Percentiles rank a stretch among this genome's conserved stretches.
Evolutionary conservation across 192 early-diverging fungal genomes (phyloP).

Genomic region (Obelidium mucronatum): DNA sequence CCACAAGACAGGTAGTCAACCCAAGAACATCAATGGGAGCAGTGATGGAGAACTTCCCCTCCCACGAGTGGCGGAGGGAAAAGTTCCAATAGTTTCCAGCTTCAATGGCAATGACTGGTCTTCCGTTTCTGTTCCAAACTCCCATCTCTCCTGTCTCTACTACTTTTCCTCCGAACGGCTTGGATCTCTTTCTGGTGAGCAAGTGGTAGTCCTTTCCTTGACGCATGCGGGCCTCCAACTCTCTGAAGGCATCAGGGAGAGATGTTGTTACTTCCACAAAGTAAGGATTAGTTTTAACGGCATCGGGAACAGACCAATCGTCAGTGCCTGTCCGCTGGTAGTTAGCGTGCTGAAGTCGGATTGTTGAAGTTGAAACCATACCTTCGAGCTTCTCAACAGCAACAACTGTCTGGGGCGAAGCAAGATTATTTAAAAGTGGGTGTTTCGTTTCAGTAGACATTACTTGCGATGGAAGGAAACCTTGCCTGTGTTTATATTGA

Average conservation of each 20-base stretch:
- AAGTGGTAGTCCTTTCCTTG: conserved; percentile 42
- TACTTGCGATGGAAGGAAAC: no score
- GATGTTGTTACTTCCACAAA: conserved; percentile 46
- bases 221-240: conserved; percentile 49
- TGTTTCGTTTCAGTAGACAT: no score
- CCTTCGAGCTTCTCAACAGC: no score
- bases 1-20: conserved; percentile 53
- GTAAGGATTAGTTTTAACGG: conserved; percentile 45
- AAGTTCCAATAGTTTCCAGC: conserved; percentile 56
- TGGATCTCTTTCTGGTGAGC: conserved; percentile 41
- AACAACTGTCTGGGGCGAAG: no score
- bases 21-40: conserved; percentile 46
- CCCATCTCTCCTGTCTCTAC: conserved; percentile 54
- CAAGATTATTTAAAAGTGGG: no score
- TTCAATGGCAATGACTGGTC: conserved; percentile 45
- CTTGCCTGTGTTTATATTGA: no score
- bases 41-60: conserved; percentile 39
- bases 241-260: conserved; percentile 45
- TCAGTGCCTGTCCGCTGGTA: conserved; percentile 46
- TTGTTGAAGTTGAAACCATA: no score
- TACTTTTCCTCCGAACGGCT: conserved; percentile 34
- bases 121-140: conserved; percentile 44
- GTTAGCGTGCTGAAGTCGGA: no score
- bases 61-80: conserved; percentile 40
- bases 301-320: conserved; percentile 54